Base-by-base conservation (phyloP, 768 basidiomycete species). In the Podaxis carcinomalis region DNA sequence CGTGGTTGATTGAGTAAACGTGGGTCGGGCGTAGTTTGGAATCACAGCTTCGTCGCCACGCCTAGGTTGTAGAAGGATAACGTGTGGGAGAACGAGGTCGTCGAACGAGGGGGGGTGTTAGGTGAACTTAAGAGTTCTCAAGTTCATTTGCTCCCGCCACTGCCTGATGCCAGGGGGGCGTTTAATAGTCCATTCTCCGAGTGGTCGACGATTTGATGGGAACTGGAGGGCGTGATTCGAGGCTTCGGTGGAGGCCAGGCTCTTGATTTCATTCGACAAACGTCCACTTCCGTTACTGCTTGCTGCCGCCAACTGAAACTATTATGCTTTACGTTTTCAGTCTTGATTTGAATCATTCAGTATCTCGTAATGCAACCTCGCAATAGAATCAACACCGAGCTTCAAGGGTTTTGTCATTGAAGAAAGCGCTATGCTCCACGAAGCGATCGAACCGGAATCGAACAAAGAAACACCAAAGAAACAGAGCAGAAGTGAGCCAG, bases 141-240 rank as follows among this genome's bases (percentile, higher is more conserved):
- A 37, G 35, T 36, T 54, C 52, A 54, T 39, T 54, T 36, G 21
- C 37, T 16, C 2, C 52, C 52, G 52, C 52, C 52, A 36, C 52
- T 11, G 36, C 25, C 52, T 11, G 37, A 40, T 54, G 16, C 21
- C 36, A 54, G 35, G 36, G 52, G 52, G 19, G 13, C 23, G 16
- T 21, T 49, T 23, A 25, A 23, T 23, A 21, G 13, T 9, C 16
- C 47, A 27, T 9, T 25, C 21, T 19, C 13, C 11, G 10, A 27
- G 14, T 49, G 57, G 39, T 57, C 57, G 54, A 55, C 54, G 54
- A 27, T 55, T 55, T 40, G 39, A 42, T 55, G 44, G 54, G 54
- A 42, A 21, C 25, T 10, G 25, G 28, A 28, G 25, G 28, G 6
- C 28, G 28, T 28, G 28, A 7, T 7, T 7, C 28, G 28, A 6